These are phyloP conservation scores for Lycium ferocissimum DNA, from an alignment of 257 asterid species.

Conservation along the genomic window DNA sequence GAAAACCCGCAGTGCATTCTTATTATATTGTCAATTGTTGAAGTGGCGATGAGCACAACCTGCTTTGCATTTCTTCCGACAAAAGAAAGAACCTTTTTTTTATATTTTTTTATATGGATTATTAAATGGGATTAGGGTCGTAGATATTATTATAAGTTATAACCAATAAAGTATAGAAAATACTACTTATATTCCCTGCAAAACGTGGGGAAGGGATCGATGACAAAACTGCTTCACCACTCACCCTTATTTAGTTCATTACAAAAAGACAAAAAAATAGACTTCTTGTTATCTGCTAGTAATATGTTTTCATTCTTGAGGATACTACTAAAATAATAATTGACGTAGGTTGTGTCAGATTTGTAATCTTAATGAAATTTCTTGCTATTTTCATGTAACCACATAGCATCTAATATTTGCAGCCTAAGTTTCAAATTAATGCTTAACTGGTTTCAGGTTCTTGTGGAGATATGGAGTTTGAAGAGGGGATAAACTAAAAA, in stretches of 20 bases:
- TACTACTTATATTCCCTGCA: background rate
- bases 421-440: background rate
- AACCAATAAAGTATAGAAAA: background rate
- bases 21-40: background rate
- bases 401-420: background rate
- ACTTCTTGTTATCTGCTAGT: slow-evolving; percentile 8
- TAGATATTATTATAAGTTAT: background rate
- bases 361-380: slow-evolving; percentile 2
- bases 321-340: background rate
- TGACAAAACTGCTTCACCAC: slow-evolving; percentile 26
- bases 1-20: background rate
- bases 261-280: background rate
- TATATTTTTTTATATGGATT: background rate
- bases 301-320: background rate
- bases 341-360: background rate
- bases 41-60: background rate
- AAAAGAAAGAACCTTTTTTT: background rate
- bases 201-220: slow-evolving; percentile 26
- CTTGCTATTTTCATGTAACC: slow-evolving; percentile 7
- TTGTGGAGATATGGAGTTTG: background rate
- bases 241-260: background rate
- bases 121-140: slow-evolving; percentile 21
- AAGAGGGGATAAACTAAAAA: background rate
- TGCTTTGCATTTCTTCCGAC: background rate
- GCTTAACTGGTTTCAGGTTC: background rate